Percentiles rank a stretch among this genome's conserved stretches.
Evolutionary conservation across 2,329 filamentous ascomycete species (phyloP).

Genomic region (Chaetomiaceae sp.): DNA sequence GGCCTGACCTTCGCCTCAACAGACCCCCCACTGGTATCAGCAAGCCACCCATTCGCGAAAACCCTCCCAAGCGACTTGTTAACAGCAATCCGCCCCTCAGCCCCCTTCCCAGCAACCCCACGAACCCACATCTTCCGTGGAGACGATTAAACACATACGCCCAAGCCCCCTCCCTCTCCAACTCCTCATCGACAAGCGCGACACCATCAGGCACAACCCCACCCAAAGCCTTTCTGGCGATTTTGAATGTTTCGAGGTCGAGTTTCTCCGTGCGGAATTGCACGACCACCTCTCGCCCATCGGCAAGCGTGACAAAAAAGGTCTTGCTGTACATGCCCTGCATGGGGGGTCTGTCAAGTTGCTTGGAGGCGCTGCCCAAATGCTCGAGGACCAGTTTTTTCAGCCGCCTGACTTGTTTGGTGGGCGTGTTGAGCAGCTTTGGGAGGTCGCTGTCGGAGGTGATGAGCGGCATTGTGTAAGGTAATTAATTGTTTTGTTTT

Average conservation of each 20-base stretch:
- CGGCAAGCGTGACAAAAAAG: slow-evolving; percentile 13
- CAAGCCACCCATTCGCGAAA: slow-evolving; percentile 8
- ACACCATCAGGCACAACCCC: slow-evolving; percentile 7
- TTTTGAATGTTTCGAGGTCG: slow-evolving; percentile 11
- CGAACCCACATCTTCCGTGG: slow-evolving; percentile 11
- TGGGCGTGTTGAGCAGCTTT: slow-evolving; percentile 14
- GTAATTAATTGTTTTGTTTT: too few relatives aligned
- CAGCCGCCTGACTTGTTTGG: slow-evolving; percentile 11
- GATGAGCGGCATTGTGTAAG: slow-evolving; percentile 12
- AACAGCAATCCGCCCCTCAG: slow-evolving; percentile 10
- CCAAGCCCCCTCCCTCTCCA: slow-evolving; percentile 11
- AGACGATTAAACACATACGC: slow-evolving; percentile 13
- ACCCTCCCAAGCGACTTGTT: slow-evolving; percentile 13
- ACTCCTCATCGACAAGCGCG: slow-evolving; percentile 4
- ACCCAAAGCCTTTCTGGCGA: slow-evolving; percentile 10
- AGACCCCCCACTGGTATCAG: slow-evolving; percentile 2
- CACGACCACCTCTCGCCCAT: slow-evolving; percentile 11
- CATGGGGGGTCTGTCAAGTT: slow-evolving; percentile 13
- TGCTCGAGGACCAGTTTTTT: slow-evolving; percentile 12
- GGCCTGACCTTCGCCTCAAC: slow-evolving; percentile 2
- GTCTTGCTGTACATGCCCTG: slow-evolving; percentile 16
- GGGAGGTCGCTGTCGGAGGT: slow-evolving; percentile 14
- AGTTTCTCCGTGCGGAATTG: slow-evolving; percentile 14
- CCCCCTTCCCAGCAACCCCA: slow-evolving; percentile 11
- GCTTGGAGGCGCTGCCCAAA: slow-evolving; percentile 11